These are phyloP conservation scores for Albifimbria verrucaria DNA, from an alignment of 2,329 filamentous ascomycete genomes.

Conservation along the genomic window DNA sequence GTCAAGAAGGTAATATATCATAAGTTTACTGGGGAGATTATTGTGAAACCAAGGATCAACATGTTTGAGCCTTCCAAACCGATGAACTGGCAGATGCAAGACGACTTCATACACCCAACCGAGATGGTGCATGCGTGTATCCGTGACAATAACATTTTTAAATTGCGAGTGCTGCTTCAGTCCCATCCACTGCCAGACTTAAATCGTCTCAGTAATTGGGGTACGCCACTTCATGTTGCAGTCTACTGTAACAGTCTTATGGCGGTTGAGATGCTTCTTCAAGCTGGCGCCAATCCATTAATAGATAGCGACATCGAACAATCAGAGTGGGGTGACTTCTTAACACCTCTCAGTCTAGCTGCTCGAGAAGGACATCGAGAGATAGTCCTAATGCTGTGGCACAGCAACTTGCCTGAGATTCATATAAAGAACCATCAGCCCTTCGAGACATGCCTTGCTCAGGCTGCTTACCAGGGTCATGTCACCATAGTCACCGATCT, in stretches of 20 bases:
- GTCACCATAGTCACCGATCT: slow-evolving; percentile 11
- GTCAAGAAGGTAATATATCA: too few relatives aligned
- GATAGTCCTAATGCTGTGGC: slow-evolving; percentile 4
- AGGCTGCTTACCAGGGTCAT: slow-evolving; percentile 12
- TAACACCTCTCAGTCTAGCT: slow-evolving; percentile 2
- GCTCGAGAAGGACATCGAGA: slow-evolving; percentile 3
- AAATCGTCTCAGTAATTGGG: slow-evolving; percentile 5
- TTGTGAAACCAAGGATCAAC: not conserved
- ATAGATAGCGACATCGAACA: not conserved
- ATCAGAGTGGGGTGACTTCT: not conserved
- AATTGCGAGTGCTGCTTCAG: not conserved
- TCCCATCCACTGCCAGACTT: not conserved
- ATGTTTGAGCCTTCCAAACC: not conserved
- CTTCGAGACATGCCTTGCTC: slow-evolving; percentile 4
- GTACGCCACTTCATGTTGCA: slow-evolving; percentile 12
- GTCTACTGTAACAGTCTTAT: slow-evolving; percentile 6
- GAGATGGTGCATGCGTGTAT: slow-evolving; percentile 8
- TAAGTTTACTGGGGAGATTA: too few relatives aligned
- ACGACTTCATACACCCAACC: not conserved
- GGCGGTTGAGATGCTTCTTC: slow-evolving; percentile 10
- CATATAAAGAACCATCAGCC: not conserved
- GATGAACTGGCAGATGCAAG: not conserved
- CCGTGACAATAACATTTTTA: slow-evolving; percentile 4
- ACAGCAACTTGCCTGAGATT: not conserved
- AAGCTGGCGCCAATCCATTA: slow-evolving; percentile 8